Conservation (phyloP, 2,329 filamentous ascomycete genomes). For the Pseudogymnoascus sp. region DNA sequence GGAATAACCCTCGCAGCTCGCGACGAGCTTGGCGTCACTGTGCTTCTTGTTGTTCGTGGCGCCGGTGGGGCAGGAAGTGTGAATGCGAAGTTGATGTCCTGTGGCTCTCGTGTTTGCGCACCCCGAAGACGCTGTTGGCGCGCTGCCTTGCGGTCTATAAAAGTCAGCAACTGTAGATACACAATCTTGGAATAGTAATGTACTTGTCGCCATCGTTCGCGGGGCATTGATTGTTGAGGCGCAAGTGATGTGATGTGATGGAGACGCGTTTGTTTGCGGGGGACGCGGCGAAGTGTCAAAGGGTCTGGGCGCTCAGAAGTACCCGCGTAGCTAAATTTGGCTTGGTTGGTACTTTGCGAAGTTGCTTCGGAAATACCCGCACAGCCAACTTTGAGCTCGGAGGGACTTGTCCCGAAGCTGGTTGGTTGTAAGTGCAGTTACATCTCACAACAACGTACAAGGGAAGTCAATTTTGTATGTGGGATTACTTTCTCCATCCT, state of each 20-base stretch:
- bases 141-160: slow-evolving; percentile 50
- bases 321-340: background rate
- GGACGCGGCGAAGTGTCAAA: background rate
- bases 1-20: slow-evolving; percentile 20
- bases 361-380: background rate
- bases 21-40: slow-evolving; percentile 9
- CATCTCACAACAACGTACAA: too few relatives aligned
- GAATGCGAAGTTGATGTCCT: slow-evolving; percentile 53
- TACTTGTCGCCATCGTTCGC: background rate
- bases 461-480: too few relatives aligned
- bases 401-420: background rate
- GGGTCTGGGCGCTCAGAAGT: background rate
- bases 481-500: too few relatives aligned
- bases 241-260: background rate
- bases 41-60: slow-evolving; percentile 7
- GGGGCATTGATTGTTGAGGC: background rate
- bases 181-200: background rate
- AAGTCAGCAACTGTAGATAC: background rate
- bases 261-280: slow-evolving; percentile 8
- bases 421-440: background rate
- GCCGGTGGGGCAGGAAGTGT: slow-evolving; percentile 34
- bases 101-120: slow-evolving; percentile 44
- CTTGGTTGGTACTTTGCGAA: background rate
- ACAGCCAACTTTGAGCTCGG: background rate
- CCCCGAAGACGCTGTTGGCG: slow-evolving; percentile 59